Conservation (phyloP, 805 yeast species). For the Teunomyces pallodes region DNA sequence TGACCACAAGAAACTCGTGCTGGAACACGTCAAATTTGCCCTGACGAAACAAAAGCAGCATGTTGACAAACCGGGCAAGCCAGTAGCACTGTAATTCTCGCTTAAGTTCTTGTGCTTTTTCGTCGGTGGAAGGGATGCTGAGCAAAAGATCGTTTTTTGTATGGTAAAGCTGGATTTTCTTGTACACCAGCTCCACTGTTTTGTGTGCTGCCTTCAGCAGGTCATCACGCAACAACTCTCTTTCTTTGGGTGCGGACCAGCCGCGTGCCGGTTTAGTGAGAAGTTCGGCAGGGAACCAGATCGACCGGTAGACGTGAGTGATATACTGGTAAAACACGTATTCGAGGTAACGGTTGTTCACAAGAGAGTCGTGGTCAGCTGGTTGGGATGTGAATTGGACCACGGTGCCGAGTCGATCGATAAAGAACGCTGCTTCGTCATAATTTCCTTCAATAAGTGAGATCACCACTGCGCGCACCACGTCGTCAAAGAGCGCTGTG, state of each 20-base stretch:
- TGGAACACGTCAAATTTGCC: conserved; percentile 24
- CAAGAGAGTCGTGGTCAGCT: conserved; percentile 16
- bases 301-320: conserved; percentile 16
- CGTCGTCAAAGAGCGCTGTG: background rate
- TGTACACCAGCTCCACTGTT: conserved; percentile 14
- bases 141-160: conserved; percentile 19
- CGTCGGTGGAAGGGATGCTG: background rate
- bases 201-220: conserved; percentile 4
- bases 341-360: conserved; percentile 26
- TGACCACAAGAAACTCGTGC: conserved; percentile 15
- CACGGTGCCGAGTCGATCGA: conserved; percentile 15
- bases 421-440: conserved; percentile 14
- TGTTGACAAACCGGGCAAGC: conserved; percentile 19
- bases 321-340: conserved; percentile 25
- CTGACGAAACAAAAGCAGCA: conserved; percentile 23
- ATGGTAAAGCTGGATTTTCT: conserved; percentile 22
- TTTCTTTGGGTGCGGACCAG: no score
- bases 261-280: background rate
- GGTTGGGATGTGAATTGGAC: conserved; percentile 27
- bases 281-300: conserved; percentile 19
- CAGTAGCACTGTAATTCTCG: conserved; percentile 22
- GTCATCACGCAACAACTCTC: no score
- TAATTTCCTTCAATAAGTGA: conserved; percentile 18
- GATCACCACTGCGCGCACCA: conserved; percentile 8
- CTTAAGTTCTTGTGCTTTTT: conserved; percentile 1